These are phyloP conservation scores for Acanthamoeba triangularis DNA, from an alignment of 208 protist genomes.

Conservation along the genomic window DNA sequence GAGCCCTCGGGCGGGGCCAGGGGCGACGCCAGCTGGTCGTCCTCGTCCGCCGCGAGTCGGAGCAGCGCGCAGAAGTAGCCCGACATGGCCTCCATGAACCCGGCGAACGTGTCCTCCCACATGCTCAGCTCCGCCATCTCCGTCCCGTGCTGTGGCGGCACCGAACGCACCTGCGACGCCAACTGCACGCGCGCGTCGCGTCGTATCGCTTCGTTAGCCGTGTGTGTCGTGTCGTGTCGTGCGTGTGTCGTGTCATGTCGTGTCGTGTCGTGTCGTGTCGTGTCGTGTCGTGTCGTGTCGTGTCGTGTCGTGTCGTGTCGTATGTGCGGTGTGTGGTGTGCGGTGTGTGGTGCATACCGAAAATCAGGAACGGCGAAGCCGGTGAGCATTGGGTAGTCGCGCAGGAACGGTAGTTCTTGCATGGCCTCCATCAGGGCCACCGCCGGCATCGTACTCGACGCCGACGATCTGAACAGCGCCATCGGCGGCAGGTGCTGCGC, in stretches of 20 bases:
- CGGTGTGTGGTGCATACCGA: neutral
- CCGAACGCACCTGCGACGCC: neutral
- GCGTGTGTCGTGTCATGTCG: neutral
- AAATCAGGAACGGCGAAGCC: neutral
- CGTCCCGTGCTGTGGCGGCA: neutral
- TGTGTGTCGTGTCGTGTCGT: too few species aligned
- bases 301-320: too few species aligned
- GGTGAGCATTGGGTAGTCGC: neutral
- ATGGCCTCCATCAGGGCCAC: too few species aligned
- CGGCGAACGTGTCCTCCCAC: constrained; percentile 55
- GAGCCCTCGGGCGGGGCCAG: neutral
- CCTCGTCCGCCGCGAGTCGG: constrained; percentile 48
- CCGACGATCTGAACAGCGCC: too few species aligned
- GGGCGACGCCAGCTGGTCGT: neutral
- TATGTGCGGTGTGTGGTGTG: too few species aligned
- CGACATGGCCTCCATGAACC: constrained; percentile 66
- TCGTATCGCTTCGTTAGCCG: too few species aligned
- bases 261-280: too few species aligned
- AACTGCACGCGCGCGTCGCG: neutral
- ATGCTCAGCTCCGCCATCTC: constrained; percentile 24
- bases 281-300: neutral
- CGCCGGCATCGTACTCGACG: too few species aligned
- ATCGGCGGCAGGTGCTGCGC: too few species aligned
- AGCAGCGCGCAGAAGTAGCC: constrained; percentile 69
- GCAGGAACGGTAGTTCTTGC: neutral